phyloP scores from a whole-genome alignment of 257 asterid genomes.

The Gentiana dahurica region DNA sequence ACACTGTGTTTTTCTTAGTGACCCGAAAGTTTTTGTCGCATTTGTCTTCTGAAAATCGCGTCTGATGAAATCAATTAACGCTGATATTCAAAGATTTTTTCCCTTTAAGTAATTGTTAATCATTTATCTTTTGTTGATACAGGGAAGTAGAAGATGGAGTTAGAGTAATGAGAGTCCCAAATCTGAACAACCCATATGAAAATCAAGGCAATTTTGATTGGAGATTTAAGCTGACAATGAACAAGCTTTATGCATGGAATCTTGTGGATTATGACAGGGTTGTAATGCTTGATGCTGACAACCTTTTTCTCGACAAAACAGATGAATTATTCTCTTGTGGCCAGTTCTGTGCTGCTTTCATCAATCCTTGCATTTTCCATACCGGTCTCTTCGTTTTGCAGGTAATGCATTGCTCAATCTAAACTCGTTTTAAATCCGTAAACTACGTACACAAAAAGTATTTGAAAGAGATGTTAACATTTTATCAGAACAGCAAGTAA shows the following conservation, averaged over 20 bases:
- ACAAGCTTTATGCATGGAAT: conserved; percentile 92
- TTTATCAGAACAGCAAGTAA: no score
- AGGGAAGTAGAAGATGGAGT: conserved; percentile 74
- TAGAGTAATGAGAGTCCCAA: conserved; percentile 56
- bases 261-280: conserved; percentile 69
- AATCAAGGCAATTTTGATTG: conserved; percentile 27
- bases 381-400: conserved; percentile 89
- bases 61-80: no score
- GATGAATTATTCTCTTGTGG: conserved; percentile 91
- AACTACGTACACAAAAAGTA: no score
- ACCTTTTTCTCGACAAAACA: conserved; percentile 27
- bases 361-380: conserved; percentile 92
- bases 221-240: conserved; percentile 72
- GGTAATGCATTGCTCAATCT: conserved; percentile 22
- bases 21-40: no score
- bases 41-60: no score
- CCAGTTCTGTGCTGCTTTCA: conserved; percentile 83
- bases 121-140: conserved; percentile 11
- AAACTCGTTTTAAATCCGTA: no score
- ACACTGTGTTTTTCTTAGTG: no score
- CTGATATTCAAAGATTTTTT: no score
- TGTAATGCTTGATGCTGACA: conserved; percentile 55
- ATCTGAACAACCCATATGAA: conserved; percentile 62
- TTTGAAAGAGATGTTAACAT: no score
- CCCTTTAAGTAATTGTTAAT: not conserved